Percentiles rank a stretch among this genome's conserved stretches.
These are phyloP conservation scores for Podospora tetraspora DNA, from an alignment of 495 filamentous ascomycete genomes.

Conservation along the genomic window DNA sequence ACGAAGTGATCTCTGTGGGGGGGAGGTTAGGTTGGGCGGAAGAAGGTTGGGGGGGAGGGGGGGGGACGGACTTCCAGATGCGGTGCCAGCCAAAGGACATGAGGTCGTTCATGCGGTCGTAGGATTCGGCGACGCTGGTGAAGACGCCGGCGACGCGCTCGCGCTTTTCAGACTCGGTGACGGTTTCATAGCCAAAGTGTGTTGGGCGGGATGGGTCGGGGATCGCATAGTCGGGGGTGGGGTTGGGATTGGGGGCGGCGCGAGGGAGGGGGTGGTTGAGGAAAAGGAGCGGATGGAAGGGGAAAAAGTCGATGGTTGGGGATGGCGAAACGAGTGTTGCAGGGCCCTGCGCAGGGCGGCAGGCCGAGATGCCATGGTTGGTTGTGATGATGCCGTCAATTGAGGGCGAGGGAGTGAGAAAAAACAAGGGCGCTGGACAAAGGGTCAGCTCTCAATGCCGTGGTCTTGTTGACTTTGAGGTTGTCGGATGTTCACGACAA, in stretches of 20 bases:
- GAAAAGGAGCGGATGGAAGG: constrained; percentile 7
- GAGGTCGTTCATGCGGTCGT: constrained; percentile 97
- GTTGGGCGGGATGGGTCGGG: constrained; percentile 60
- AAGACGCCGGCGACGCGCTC: constrained; percentile 75
- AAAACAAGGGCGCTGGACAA: not conserved
- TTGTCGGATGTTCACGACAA: not conserved
- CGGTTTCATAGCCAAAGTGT: constrained; percentile 89
- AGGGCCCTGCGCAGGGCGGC: constrained; percentile 24
- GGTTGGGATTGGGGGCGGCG: not conserved
- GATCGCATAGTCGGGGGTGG: constrained; percentile 29
- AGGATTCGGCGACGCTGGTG: constrained; percentile 85
- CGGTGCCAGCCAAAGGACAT: constrained; percentile 98
- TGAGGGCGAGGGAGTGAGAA: not conserved
- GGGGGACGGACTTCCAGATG: constrained; percentile 69
- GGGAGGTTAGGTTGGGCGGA: not conserved
- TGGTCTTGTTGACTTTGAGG: not conserved
- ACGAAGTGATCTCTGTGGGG: constrained; percentile 77
- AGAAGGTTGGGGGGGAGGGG: not conserved
- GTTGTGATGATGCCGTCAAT: not conserved
- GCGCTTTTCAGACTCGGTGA: constrained; percentile 74
- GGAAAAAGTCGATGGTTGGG: not conserved
- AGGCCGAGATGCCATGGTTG: constrained; percentile 24
- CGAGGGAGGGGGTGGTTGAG: not conserved
- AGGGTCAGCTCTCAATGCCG: not conserved
- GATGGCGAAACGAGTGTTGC: not conserved